Evolutionary conservation across 495 filamentous ascomycete genomes (phyloP), one percentile per base, ranked within the genome.

Genomic region (Neurospora hispaniola): DNA sequence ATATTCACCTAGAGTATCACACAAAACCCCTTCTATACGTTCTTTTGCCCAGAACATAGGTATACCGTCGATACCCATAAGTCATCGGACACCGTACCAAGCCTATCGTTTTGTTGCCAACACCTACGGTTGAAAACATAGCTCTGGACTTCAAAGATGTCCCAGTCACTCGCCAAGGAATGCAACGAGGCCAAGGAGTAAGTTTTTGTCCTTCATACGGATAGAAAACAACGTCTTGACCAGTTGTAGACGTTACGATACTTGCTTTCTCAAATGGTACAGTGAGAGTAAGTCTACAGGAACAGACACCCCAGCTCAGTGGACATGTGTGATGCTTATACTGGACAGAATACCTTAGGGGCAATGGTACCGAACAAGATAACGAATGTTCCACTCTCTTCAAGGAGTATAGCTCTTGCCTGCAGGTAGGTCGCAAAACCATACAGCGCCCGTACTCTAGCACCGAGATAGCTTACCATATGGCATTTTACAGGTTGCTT

Each of bases 221-320:
- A 35, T 8, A 59, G 2, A 69, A 23, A 11, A 38, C 31, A 7
- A 20, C 35, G 74, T 11, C 70, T 81, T 35, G 76, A 69, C 35
- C 20, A n/a, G 10, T 43, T 9, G 27, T 72, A 93, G 92, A 75
- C 92, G 89, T 78, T 97, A 97, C 80, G 94, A 97, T 78, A 92
- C 89, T 68, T 97, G 94, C 81, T 97, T 97, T 76, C 82, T 97
- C 54, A 96, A 95, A 80, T 97, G 94, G 94, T 97, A 97, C 81
- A 97, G 93, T 77, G 94, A 97, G 81, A 97, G 94, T 95, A 85
- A 70, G 90, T 81, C 20, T 72, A 54, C 48, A 39, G 16, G 38
- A 66, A 35, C 54, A 31, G 23, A 59, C 27, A 18, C 7, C 12
- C 0, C 8, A 20, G 23, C 27, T 16, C 11, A 1, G 2, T 10